Percentiles rank a stretch among this genome's conserved stretches.
Conservation (phyloP, 352 stramenopile species). For the Phytophthora sojae region DNA sequence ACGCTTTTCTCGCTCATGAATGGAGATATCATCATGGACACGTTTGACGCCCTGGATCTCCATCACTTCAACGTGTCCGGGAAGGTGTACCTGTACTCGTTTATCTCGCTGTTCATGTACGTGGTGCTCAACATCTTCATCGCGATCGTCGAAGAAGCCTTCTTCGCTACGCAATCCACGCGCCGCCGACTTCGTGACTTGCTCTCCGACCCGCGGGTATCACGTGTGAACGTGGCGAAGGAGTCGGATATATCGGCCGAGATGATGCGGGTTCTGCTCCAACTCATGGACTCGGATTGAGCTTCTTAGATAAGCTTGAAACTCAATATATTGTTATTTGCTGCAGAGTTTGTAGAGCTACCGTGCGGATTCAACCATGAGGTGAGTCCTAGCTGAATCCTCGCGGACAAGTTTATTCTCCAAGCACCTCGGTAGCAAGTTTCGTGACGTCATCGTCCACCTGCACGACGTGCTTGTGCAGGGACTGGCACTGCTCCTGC, state of each 20-base stretch:
- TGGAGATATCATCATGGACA: slow-evolving; percentile 92
- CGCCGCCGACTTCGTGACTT: slow-evolving; percentile 69
- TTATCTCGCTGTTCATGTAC: slow-evolving; percentile 94
- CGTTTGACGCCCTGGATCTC: slow-evolving; percentile 84
- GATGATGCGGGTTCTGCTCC: slow-evolving; percentile 63
- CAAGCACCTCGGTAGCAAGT: slow-evolving; percentile 81
- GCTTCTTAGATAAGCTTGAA: background rate
- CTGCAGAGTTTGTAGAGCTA: slow-evolving; percentile 9
- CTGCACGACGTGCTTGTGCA: slow-evolving; percentile 87
- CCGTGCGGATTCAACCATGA: slow-evolving; percentile 1
- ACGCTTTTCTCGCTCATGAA: slow-evolving; percentile 93
- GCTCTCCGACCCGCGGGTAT: slow-evolving; percentile 57
- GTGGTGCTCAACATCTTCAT: slow-evolving; percentile 94
- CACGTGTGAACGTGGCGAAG: slow-evolving; percentile 41
- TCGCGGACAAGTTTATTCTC: slow-evolving; percentile 48
- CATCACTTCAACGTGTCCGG: slow-evolving; percentile 72
- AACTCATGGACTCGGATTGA: slow-evolving; percentile 47
- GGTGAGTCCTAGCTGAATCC: background rate
- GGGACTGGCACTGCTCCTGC: slow-evolving; percentile 83
- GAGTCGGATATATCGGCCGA: slow-evolving; percentile 64
- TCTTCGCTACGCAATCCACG: slow-evolving; percentile 86
- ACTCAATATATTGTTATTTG: slow-evolving; percentile 29
- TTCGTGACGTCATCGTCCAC: slow-evolving; percentile 89
- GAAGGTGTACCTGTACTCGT: slow-evolving; percentile 89
- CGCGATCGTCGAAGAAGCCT: slow-evolving; percentile 91